Evolutionary conservation across 1,284 basidiomycete genomes (phyloP), one percentile per base, ranked within the genome.

Genomic region (Tausonia pullulans): DNA sequence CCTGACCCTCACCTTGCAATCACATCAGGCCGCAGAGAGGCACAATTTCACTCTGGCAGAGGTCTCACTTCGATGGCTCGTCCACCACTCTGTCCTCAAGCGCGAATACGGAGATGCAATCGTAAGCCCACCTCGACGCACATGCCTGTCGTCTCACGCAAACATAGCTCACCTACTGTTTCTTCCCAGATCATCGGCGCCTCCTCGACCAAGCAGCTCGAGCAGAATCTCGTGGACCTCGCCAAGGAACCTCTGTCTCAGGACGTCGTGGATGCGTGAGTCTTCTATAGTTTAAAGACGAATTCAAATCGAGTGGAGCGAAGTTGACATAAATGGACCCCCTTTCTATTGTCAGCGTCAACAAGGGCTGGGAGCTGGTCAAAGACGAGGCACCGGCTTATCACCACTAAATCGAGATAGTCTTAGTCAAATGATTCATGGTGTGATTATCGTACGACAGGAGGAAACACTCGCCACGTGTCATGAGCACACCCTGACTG

Each of bases 231-330:
- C 27, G 61, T 56, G 8, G 73, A 75, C 67, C 67, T 76, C 27
- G 79, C 80, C 72, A 79, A 80, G 68, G 82, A 81, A 0, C 81
- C 81, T 11, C 72, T 83, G 14, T 79, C 81, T 0, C 74, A 81
- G 55, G 80, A 81, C 27, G 78, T 84, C 14, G 71, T 82, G 27
- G 71, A 55, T 10, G 39, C 27, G 61, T 62, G 49, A 43, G 54
- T 14, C 13, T 56, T 27, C 39, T 27, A 27, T 27, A 27, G 27
- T 27, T 27, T 27, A 27, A 27, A 27, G 27, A 27, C 27, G 27
- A 27, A 27, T 1, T 27, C 27, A 27, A 27, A 27, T 27, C 27
- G 27, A 27, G 27, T 27, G 1, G 27, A 2, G 27, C 27, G 27
- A 27, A 27, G 27, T 27, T 27, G 27, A 27, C 27, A 27, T 27